A percentile compares a stretch with the other conserved stretches of the same genome.
These are phyloP conservation scores for Sequoiadendron giganteum DNA, from an alignment of 75 land plant species.

Conservation along the genomic window DNA sequence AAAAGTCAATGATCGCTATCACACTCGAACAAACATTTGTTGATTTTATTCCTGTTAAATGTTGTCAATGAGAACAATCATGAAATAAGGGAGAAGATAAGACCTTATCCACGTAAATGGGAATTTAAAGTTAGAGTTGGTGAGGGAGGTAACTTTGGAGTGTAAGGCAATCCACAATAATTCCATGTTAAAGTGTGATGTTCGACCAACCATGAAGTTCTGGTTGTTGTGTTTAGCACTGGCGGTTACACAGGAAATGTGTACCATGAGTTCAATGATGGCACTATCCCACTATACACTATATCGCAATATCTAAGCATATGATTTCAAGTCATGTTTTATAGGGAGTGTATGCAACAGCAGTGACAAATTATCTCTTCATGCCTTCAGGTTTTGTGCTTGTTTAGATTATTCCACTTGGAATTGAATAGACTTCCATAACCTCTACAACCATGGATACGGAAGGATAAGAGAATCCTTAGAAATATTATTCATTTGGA, in stretches of 20 bases:
- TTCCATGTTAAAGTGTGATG: conserved; percentile 22
- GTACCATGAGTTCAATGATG: conserved; percentile 50
- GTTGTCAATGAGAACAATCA: conserved; percentile 7
- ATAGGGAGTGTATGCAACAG: conserved; percentile 50
- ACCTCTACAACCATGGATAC: no score
- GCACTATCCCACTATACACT: conserved; percentile 41
- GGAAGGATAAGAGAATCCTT: no score
- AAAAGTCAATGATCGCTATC: conserved; percentile 50
- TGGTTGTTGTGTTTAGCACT: conserved; percentile 40
- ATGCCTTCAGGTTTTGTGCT: conserved; percentile 47
- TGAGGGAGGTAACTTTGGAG: conserved; percentile 34
- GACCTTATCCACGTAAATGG: conserved; percentile 65
- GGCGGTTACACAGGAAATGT: conserved; percentile 51
- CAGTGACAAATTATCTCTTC: conserved; percentile 49
- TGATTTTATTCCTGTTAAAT: conserved; percentile 12
- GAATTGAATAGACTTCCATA: conserved; percentile 46
- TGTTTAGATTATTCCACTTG: conserved; percentile 42
- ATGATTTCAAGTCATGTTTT: conserved; percentile 29
- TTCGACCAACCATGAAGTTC: conserved; percentile 22
- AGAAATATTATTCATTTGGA: no score
- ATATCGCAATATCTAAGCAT: conserved; percentile 22
- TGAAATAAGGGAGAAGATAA: conserved; percentile 30
- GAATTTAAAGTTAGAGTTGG: conserved; percentile 27
- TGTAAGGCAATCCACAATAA: neutral
- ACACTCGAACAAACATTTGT: conserved; percentile 43